These are phyloP conservation scores for Paraurostyla sp. DNA, from an alignment of 73 alveolate species.

Conservation along the genomic window DNA sequence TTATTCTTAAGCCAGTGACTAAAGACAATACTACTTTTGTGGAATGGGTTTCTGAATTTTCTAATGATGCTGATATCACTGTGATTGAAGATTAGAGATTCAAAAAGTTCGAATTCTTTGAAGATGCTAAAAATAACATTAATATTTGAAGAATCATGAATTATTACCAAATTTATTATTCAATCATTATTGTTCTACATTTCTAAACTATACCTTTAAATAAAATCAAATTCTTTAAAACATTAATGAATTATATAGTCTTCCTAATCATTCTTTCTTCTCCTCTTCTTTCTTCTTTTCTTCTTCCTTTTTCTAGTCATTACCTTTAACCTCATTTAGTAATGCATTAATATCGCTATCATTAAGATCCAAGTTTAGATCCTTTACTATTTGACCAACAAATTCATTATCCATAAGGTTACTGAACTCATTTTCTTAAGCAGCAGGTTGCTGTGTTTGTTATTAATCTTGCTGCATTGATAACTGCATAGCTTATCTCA, in stretches of 20 bases:
- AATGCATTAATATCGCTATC: slow-evolving; percentile 68
- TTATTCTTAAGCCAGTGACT: slow-evolving; percentile 32
- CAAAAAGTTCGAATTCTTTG: slow-evolving; percentile 62
- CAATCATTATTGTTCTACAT: too few species aligned
- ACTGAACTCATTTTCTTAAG: neutral
- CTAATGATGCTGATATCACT: slow-evolving; percentile 60
- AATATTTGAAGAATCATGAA: neutral
- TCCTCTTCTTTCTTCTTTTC: slow-evolving; percentile 75
- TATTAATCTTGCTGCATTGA: slow-evolving; percentile 63
- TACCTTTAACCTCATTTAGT: slow-evolving; percentile 59
- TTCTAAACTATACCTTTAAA: too few species aligned
- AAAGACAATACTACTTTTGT: slow-evolving; percentile 1
- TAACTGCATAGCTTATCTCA: slow-evolving; percentile 81
- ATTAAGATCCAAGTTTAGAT: slow-evolving; percentile 80
- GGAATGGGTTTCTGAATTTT: slow-evolving; percentile 41
- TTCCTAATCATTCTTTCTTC: slow-evolving; percentile 56
- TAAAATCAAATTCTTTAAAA: too few species aligned
- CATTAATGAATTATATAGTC: neutral
- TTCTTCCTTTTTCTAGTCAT: slow-evolving; percentile 73
- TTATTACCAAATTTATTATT: neutral
- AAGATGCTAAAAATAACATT: neutral
- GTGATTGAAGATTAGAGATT: slow-evolving; percentile 46
- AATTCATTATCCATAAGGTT: slow-evolving; percentile 52
- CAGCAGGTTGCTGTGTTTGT: slow-evolving; percentile 58
- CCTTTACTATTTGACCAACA: slow-evolving; percentile 74